Conservation (phyloP, 2,329 filamentous ascomycete species). For the Ambrosiella xylebori region DNA sequence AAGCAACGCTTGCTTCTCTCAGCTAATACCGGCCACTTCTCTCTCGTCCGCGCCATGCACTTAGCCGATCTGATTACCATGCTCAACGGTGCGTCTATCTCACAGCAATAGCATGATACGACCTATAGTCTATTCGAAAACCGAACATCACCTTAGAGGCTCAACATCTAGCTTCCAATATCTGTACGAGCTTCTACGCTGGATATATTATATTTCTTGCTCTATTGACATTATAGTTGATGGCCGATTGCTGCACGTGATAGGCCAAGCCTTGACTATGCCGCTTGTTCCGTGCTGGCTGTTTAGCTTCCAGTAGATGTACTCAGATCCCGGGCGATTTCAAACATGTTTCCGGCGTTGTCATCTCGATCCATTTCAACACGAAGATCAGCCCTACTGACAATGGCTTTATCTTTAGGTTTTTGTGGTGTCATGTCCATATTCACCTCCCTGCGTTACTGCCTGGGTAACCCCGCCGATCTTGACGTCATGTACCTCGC, state of each 20-base stretch:
- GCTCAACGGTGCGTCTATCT: slow-evolving; percentile 44
- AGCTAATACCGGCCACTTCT: slow-evolving; percentile 56
- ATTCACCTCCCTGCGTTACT: slow-evolving; percentile 89
- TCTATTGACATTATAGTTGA: too few relatives aligned
- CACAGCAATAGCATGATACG: neutral
- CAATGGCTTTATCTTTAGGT: slow-evolving; percentile 24
- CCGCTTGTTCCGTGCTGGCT: neutral
- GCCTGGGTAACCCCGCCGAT: slow-evolving; percentile 50
- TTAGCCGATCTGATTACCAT: slow-evolving; percentile 73
- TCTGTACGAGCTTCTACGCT: too few relatives aligned
- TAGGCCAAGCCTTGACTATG: neutral
- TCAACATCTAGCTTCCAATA: too few relatives aligned
- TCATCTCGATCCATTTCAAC: neutral
- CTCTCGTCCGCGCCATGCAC: slow-evolving; percentile 50
- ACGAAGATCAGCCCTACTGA: neutral
- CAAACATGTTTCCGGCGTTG: neutral
- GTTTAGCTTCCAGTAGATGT: neutral
- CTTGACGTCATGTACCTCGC: slow-evolving; percentile 62
- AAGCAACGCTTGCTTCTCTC: slow-evolving; percentile 62
- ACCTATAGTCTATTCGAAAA: neutral
- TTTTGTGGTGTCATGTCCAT: slow-evolving; percentile 90
- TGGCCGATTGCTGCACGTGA: neutral
- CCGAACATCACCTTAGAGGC: neutral
- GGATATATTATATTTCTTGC: too few relatives aligned
- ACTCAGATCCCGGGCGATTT: neutral